Conservation (phyloP, 805 yeast genomes). For the Candida krabiensis region DNA sequence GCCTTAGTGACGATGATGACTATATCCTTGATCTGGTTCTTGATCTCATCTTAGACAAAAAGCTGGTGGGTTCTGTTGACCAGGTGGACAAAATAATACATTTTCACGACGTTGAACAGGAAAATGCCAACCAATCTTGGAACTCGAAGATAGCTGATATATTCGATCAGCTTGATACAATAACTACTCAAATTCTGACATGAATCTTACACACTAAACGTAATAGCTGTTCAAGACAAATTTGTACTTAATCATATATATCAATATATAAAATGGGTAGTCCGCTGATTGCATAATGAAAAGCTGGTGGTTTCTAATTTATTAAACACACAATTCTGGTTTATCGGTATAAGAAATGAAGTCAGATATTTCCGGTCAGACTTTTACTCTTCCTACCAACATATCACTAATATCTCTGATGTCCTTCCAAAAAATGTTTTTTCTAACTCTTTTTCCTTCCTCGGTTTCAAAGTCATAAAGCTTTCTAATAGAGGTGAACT, state of each 20-base stretch:
- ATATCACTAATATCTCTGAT: constrained; percentile 79
- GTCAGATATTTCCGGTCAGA: constrained; percentile 3
- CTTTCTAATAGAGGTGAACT: constrained; percentile 68
- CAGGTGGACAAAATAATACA: constrained; percentile 18
- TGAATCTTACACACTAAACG: neutral
- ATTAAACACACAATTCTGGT: no score
- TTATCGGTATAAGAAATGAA: no score
- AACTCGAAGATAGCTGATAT: constrained; percentile 9
- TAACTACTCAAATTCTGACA: constrained; percentile 8
- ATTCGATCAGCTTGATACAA: constrained; percentile 9
- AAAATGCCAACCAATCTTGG: constrained; percentile 3
- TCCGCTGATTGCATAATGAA: no score
- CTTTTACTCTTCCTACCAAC: constrained; percentile 66
- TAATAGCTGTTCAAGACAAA: neutral
- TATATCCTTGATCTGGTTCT: constrained; percentile 15
- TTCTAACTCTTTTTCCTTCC: constrained; percentile 79
- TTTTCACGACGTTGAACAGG: constrained; percentile 11
- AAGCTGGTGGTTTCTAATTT: no score
- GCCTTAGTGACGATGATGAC: constrained; percentile 6
- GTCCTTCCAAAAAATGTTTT: constrained; percentile 78
- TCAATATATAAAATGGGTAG: no score
- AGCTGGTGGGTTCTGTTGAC: constrained; percentile 27
- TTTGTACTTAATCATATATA: no score
- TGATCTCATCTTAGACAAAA: constrained; percentile 20
- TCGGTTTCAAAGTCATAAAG: constrained; percentile 89